Base-by-base conservation (phyloP, 1,284 basidiomycete genomes). In the Malassezia globosa region DNA sequence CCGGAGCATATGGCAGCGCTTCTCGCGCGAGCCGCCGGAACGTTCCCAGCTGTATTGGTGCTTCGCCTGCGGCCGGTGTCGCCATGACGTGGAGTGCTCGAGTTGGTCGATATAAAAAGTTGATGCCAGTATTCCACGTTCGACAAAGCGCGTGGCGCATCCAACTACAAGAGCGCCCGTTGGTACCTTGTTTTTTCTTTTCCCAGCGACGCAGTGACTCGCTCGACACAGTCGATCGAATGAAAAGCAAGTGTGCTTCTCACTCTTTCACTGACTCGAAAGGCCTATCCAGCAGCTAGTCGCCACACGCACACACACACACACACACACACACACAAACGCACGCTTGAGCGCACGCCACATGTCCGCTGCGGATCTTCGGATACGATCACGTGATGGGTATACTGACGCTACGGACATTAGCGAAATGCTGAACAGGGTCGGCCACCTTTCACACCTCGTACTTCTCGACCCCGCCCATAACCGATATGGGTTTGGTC, bases 1-100 rank as follows among this genome's bases (percentile, higher is more conserved):
- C 83, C 2, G 66, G 65, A 3, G 82, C 81, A 57, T 81, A 85
- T 60, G 81, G 80, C 29, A 87, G 75, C 60, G 82, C 79, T 61
- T 85, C 73, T 26, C 77, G 76, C 63, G 80, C 81, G 56, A 87
- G 73, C 31, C 87, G 78, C 69, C 87, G 83, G 63, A 87, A 89
- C 66, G 87, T 85, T 45, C 81, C 84, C 45, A 25, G 40, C 23
- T n/a, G 31, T 37, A 8, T 16, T 42, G 39, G 33, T 21, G 19
- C 41, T 22, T 43, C 27, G 31, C 41, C 35, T 21, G 18, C 31
- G 29, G 35, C 27, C 14, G 14, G 3, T 11, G 29, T 11, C 16
- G 29, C 29, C 29, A 31, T 31, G 11, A 16, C 29, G 29, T 31
- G 29, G 29, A 13, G 16, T 11, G 16, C 11, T 13, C 29, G 29